phyloP scores from a whole-genome alignment of 2,329 filamentous ascomycete genomes.

The Gnomoniopsis smithogilvyi region DNA sequence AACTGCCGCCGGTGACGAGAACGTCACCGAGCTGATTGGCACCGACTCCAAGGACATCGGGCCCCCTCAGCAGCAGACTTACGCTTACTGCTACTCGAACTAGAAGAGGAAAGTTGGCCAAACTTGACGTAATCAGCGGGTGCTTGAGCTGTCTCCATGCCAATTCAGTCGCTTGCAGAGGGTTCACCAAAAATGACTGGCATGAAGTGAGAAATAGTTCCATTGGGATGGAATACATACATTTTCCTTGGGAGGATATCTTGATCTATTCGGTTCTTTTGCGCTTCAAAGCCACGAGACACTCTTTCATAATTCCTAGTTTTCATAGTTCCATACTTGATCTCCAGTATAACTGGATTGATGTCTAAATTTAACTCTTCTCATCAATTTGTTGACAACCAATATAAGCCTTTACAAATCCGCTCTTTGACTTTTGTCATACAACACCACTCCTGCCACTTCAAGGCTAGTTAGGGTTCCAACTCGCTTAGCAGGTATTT shows the following conservation, averaged over 20 bases:
- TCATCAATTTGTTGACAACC: too few relatives aligned
- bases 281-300: background rate
- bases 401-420: too few relatives aligned
- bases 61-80: slow-evolving; percentile 17
- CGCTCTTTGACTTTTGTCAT: too few relatives aligned
- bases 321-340: background rate
- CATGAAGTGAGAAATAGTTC: too few relatives aligned
- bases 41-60: slow-evolving; percentile 15
- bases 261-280: background rate
- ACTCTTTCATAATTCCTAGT: background rate
- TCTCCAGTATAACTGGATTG: too few relatives aligned
- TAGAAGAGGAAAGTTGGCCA: background rate
- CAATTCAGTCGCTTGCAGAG: background rate
- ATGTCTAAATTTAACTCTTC: too few relatives aligned
- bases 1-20: background rate
- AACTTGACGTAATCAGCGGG: background rate
- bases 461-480: too few relatives aligned
- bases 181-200: too few relatives aligned
- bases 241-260: background rate
- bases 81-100: slow-evolving; percentile 4
- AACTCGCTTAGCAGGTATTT: too few relatives aligned
- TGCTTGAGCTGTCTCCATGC: background rate
- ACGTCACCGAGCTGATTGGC: slow-evolving; percentile 6
- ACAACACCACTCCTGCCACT: too few relatives aligned
- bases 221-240: background rate